Base-by-base conservation (phyloP, 208 protist species). In the Trypanosoma platydactyli region DNA sequence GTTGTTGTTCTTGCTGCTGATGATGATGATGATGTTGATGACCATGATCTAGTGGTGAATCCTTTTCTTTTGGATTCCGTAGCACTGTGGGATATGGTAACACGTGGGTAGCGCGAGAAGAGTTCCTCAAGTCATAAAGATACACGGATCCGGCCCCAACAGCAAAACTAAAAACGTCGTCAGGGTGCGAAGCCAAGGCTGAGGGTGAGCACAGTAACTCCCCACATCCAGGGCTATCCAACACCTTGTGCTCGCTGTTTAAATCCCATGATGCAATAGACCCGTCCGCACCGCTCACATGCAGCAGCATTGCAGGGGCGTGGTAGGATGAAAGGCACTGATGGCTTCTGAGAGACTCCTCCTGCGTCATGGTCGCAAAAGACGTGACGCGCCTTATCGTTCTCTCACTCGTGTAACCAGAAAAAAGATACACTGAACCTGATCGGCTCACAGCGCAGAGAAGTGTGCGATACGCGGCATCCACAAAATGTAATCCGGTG, bases 241-340 rank as follows among this genome's bases (percentile, higher is more conserved):
- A 54, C 50, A 55, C 54, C 63, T 73, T 71, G 24, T 71, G 63
- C 45, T 80, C 74, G 49, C 48, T 69, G 12, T 55, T 58, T 12
- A 80, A 45, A 42, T 92, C 82, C 86, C 86, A 92, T 33, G 86
- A 64, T 2, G 64, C 64, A 33, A 92, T 78, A 13, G 61, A 69
- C 30, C 75, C 74, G 60, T 81, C 71, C 5, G 55, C 72, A 40
- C 69, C 64, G 42, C 69, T 83, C 20, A 95, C 55, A 59, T 85
- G 79, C 44, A 95, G 68, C 64, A 80, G 42, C 29, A 72, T 75
- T 5, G 81, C 71, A 13, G 68, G 76, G 3, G 75, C 60, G 51
- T 92, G 84, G 58, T 91, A 93, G 46, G 77, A 69, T 42, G 89
- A 95, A 59, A 93, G 77, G 45, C 80, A 88, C 48, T 77, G 72